Conservation (phyloP, 2,329 filamentous ascomycete genomes). For the Endoconidiophora laricicola region DNA sequence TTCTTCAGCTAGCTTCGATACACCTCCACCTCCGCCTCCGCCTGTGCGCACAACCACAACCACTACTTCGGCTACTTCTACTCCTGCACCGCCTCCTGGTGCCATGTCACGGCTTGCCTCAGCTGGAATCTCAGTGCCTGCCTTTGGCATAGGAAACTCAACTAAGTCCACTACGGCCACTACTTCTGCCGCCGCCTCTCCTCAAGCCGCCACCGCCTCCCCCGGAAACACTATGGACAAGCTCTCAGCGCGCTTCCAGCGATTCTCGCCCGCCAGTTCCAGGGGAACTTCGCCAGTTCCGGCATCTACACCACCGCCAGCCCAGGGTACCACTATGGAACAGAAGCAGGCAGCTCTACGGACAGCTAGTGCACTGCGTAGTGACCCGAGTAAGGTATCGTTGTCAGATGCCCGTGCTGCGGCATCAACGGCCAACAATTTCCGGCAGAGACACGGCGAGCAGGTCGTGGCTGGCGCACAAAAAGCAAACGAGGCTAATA, state of each 20-base stretch:
- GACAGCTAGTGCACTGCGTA: slow-evolving; percentile 42
- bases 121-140: slow-evolving; percentile 64
- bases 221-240: slow-evolving; percentile 16
- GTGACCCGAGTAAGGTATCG: slow-evolving; percentile 44
- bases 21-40: slow-evolving; percentile 16
- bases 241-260: slow-evolving; percentile 12
- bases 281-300: slow-evolving; percentile 1
- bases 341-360: slow-evolving; percentile 48
- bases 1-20: slow-evolving; percentile 19
- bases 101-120: slow-evolving; percentile 41
- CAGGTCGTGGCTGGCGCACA: slow-evolving; percentile 45
- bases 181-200: slow-evolving; percentile 16
- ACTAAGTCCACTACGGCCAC: slow-evolving; percentile 13
- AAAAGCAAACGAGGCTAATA: slow-evolving; percentile 39
- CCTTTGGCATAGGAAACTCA: slow-evolving; percentile 48
- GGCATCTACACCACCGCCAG: slow-evolving; percentile 16
- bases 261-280: slow-evolving; percentile 3
- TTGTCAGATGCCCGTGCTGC: slow-evolving; percentile 39
- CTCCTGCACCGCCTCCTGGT: slow-evolving; percentile 37
- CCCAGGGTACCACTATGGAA: slow-evolving; percentile 42
- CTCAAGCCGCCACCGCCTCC: slow-evolving; percentile 16
- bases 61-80: slow-evolving; percentile 25
- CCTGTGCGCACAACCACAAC: slow-evolving; percentile 15
- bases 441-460: slow-evolving; percentile 53
- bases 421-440: slow-evolving; percentile 47